phyloP scores from a whole-genome alignment of 805 yeast species.

The Yarrowia sp. region DNA sequence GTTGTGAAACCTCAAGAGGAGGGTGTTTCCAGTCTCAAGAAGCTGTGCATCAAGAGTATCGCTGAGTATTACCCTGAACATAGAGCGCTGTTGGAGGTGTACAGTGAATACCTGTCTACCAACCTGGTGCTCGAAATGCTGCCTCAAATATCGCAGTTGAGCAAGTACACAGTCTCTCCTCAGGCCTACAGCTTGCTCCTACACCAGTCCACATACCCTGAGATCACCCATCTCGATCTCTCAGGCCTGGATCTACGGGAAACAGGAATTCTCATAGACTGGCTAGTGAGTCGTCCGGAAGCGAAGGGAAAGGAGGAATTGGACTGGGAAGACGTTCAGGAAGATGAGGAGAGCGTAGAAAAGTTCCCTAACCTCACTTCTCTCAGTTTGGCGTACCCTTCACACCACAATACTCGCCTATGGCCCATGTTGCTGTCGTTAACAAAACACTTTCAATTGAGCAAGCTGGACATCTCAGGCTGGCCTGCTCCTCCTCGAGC shows the following conservation, averaged over 20 bases:
- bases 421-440: conserved; percentile 8
- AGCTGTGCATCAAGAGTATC: conserved; percentile 2
- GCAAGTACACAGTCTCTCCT: neutral
- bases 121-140: conserved; percentile 16
- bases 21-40: conserved; percentile 1
- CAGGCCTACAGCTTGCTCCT: neutral
- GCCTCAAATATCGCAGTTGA: conserved; percentile 12
- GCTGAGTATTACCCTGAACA: conserved; percentile 11
- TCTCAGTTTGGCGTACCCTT: neutral
- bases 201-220: neutral
- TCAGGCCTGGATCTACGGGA: conserved; percentile 13
- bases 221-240: conserved; percentile 1
- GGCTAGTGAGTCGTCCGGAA: neutral
- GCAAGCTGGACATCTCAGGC: neutral
- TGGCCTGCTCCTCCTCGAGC: conserved; percentile 13
- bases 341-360: neutral
- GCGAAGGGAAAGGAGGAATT: neutral
- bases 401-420: conserved; percentile 7
- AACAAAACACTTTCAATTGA: neutral
- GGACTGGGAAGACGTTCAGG: neutral
- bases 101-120: conserved; percentile 5
- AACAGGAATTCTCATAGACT: neutral
- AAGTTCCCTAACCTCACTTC: conserved; percentile 15
- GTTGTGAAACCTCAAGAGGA: neutral
- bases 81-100: conserved; percentile 8